Base-by-base conservation (phyloP, 2,329 filamentous ascomycete species). In the Cordyceps militaris region DNA sequence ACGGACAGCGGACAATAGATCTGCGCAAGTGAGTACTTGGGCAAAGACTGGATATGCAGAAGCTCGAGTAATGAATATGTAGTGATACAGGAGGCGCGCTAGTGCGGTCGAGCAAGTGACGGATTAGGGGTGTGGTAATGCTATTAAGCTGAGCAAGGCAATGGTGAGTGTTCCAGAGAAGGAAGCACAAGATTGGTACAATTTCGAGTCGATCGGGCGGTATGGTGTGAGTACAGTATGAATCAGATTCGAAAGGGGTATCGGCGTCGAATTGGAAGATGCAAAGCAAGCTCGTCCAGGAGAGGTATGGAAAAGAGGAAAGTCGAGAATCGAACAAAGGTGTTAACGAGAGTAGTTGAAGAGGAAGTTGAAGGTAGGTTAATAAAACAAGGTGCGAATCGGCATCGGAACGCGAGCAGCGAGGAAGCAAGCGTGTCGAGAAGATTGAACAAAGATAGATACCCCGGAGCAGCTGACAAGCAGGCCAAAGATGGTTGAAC, bases 1-100 rank as follows among this genome's bases (percentile, higher is more conserved):
- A 82, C 77, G 76, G 46, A 21, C 14, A 23, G 36, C 26, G 19
- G 46, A 19, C 26, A 42, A 21, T 23, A 5, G 36, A 13, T 19
- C 49, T 50, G 55, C 55, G 21, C 55, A 43, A 57, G 55, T 4
- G 10, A 44, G 19, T 28, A 44, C 36, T 50, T 50, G 53, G 26
- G 44, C 44, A 49, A 24, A 28, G 30, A 21, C 32, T n/a, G 16
- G 23, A 9, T 30, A 14, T 34, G n/a, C 23, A 21, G 26, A 43
- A 19, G 16, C 24, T 23, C 8, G 28, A 50, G 47, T 21, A 21
- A 43, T 34, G 24, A 16, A n/a, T 16, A 7, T 9, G 26, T 56
- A 42, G n/a, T 32, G 54, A 34, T 47, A 36, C 42, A 55, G 23
- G 30, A 5, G 40, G 23, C 9, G 23, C 42, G 42, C 14, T 28